Evolutionary conservation across 2,329 filamentous ascomycete species (phyloP), one percentile per base, ranked within the genome.

Genomic region (Colletotrichum sp.): DNA sequence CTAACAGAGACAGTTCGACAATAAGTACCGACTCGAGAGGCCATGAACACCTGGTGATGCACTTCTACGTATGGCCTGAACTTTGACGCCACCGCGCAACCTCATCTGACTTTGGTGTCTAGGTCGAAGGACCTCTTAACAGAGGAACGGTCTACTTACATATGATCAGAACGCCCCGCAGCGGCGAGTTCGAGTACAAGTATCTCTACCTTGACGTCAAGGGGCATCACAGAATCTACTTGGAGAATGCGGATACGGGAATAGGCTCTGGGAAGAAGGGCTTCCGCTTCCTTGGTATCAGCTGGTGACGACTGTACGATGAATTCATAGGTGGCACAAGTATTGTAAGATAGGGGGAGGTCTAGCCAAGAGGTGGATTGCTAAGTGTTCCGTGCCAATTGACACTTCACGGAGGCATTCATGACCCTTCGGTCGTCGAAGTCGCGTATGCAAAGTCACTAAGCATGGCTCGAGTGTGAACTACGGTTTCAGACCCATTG

Each of bases 161-260:
- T 83, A 92, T 98, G 90, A 90, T 93, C 63, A 95, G 93, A 83
- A 87, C 88, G 43, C 88, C 90, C 3, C 92, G 92, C 36, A 89
- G 92, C 48, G 85, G 88, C 67, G 92, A 95, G 55, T 96, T 92
- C 82, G 90, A 95, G 80, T 98, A 98, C 85, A 92, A 93, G 82
- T 92, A 95, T 82, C 88, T 99, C 57, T 94, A 92, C 68, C 83
- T 99, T 63, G 96, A 98, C 83, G 91, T 98, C 30, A 93, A 91
- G 79, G 95, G 95, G 1, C 90, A 93, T 66, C 87, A 89, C 71
- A 87, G 92, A 74, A 89, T 94, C 68, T 94, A 93, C 78, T 86
- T 95, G 18, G 93, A 94, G 82, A 91, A 93, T 71, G 87, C 89
- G 43, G 90, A 92, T 48, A 83, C 86, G 2, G 81, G 83, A 16